phyloP scores from a whole-genome alignment of 2,329 filamentous ascomycete species.

The Madurella fahalii region DNA sequence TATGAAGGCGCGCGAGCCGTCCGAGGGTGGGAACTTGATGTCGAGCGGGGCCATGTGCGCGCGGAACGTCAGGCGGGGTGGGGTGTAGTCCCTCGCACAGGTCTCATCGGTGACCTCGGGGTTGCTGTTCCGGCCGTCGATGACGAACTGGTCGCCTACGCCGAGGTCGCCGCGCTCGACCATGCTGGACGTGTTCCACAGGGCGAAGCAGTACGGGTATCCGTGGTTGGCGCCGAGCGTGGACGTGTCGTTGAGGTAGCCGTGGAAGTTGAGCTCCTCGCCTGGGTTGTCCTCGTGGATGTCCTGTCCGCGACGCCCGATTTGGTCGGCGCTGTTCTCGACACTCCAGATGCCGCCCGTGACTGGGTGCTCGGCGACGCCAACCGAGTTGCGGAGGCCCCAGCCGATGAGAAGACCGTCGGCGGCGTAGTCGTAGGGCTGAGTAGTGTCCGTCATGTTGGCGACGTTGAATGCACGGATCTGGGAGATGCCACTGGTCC shows the following conservation, averaged over 20 bases:
- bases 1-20: slow-evolving; percentile 58
- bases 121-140: slow-evolving; percentile 27
- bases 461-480: slow-evolving; percentile 55
- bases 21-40: slow-evolving; percentile 56
- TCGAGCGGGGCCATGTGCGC: slow-evolving; percentile 70
- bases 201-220: slow-evolving; percentile 65
- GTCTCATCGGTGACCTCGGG: slow-evolving; percentile 38
- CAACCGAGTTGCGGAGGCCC: slow-evolving; percentile 68
- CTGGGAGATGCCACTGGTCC: slow-evolving; percentile 58
- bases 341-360: slow-evolving; percentile 52
- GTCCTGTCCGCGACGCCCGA: slow-evolving; percentile 50
- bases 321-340: slow-evolving; percentile 60
- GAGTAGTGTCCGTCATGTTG: slow-evolving; percentile 26
- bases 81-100: slow-evolving; percentile 41
- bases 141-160: slow-evolving; percentile 49
- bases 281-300: slow-evolving; percentile 65
- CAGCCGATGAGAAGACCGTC: slow-evolving; percentile 50
- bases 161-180: slow-evolving; percentile 39
- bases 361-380: slow-evolving; percentile 55
- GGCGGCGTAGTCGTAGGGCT: slow-evolving; percentile 45
- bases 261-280: slow-evolving; percentile 69
- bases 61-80: slow-evolving; percentile 54
- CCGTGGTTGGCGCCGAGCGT: slow-evolving; percentile 54
- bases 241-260: slow-evolving; percentile 42
- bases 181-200: slow-evolving; percentile 54